These are phyloP conservation scores for Eremothecium cymbalariae DNA, from an alignment of 1,139 yeast genomes.

Conservation along the genomic window DNA sequence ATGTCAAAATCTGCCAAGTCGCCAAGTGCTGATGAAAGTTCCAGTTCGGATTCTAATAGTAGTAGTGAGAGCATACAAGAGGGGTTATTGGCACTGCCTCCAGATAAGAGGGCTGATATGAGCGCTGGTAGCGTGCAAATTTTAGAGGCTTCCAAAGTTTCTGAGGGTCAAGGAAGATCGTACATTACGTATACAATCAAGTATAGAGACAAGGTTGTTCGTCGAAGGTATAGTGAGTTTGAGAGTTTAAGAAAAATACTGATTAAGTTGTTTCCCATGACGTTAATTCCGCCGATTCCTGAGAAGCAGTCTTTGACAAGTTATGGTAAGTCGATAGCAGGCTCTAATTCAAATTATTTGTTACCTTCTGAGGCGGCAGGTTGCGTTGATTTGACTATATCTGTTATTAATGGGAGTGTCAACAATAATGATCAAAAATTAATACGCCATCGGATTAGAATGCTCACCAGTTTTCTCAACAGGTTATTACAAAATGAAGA, in stretches of 20 bases:
- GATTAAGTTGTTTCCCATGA: constrained; percentile 67
- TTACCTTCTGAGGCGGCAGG: constrained; percentile 28
- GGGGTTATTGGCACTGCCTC: constrained; percentile 6
- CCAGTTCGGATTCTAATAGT: constrained; percentile 9
- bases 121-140: constrained; percentile 36
- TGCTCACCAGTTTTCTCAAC: constrained; percentile 28
- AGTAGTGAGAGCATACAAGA: constrained; percentile 13
- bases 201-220: constrained; percentile 49
- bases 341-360: constrained; percentile 24
- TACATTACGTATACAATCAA: constrained; percentile 77
- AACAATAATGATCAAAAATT: constrained; percentile 28
- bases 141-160: constrained; percentile 69
- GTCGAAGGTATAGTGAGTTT: constrained; percentile 87
- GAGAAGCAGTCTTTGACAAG: constrained; percentile 56
- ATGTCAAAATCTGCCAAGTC: constrained; percentile 13
- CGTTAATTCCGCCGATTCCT: constrained; percentile 88
- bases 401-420: constrained; percentile 27
- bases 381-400: constrained; percentile 25
- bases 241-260: constrained; percentile 69
- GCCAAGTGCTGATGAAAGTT: constrained; percentile 6
- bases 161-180: constrained; percentile 63
- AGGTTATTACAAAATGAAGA: constrained; percentile 23
- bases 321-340: constrained; percentile 28
- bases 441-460: constrained; percentile 31
- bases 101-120: constrained; percentile 6